These are phyloP conservation scores for Prunus yedoensis DNA, from an alignment of 331 rosid genomes.

Conservation along the genomic window DNA sequence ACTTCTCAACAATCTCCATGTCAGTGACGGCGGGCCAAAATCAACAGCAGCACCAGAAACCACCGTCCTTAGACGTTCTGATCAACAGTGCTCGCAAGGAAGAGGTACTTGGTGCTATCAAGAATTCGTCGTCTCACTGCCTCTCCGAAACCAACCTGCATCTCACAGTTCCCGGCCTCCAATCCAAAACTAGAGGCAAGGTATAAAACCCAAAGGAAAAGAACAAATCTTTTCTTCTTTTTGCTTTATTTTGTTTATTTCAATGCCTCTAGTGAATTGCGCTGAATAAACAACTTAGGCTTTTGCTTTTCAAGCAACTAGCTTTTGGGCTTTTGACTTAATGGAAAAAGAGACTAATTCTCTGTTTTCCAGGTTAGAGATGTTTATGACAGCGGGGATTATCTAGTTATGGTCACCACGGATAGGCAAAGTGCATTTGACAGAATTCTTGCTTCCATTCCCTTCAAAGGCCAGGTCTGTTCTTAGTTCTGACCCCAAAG, in stretches of 20 bases:
- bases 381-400: constrained; percentile 79
- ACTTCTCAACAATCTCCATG: constrained; percentile 29
- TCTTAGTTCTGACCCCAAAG: not conserved
- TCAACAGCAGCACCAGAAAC: constrained; percentile 27
- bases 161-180: constrained; percentile 74
- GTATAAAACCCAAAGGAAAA: constrained; percentile 32
- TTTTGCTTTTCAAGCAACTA: not conserved
- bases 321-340: not conserved
- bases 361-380: constrained; percentile 65
- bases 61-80: constrained; percentile 46
- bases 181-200: constrained; percentile 89
- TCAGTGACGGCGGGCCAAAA: constrained; percentile 36
- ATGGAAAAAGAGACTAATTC: not conserved
- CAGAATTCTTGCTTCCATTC: constrained; percentile 96
- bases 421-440: constrained; percentile 97
- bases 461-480: constrained; percentile 94
- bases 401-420: constrained; percentile 81
- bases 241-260: not conserved
- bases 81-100: constrained; percentile 46
- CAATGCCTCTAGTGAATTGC: not conserved
- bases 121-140: constrained; percentile 44
- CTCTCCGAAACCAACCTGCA: constrained; percentile 85
- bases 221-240: not conserved
- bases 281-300: not conserved
- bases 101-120: constrained; percentile 34